A percentile compares a stretch with the other conserved stretches of the same genome.
Conservation (phyloP, 164 flowering plant genomes). For the Umbilicus rupestris region DNA sequence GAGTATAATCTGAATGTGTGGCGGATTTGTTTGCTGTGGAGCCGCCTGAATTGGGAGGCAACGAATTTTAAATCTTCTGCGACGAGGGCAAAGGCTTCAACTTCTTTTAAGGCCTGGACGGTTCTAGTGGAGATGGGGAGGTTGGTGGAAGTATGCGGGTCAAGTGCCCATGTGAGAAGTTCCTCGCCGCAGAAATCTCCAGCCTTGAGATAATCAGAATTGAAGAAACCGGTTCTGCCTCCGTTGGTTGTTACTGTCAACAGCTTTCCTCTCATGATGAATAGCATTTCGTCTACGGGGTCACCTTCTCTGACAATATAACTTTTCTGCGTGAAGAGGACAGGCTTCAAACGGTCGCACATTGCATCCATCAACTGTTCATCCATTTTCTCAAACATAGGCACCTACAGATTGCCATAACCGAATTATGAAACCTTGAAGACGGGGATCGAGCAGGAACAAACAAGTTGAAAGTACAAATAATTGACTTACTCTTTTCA, state of each 20-base stretch:
- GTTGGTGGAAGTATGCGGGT: conserved; percentile 66
- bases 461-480: background rate
- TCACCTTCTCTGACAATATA: conserved; percentile 87
- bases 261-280: conserved; percentile 84
- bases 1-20: conserved; percentile 90
- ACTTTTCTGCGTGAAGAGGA: conserved; percentile 65
- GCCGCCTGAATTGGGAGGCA: conserved; percentile 78
- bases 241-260: conserved; percentile 76
- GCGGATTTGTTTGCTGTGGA: conserved; percentile 87
- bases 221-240: conserved; percentile 89
- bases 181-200: conserved; percentile 99
- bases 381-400: conserved; percentile 92
- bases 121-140: conserved; percentile 91
- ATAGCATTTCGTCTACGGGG: conserved; percentile 91
- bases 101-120: conserved; percentile 63
- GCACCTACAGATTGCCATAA: conserved; percentile 36
- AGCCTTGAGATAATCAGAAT: conserved; percentile 60
- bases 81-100: conserved; percentile 77
- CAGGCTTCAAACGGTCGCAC: conserved; percentile 89
- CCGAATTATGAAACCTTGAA: background rate
- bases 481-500: conserved; percentile 29
- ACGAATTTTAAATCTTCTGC: conserved; percentile 84
- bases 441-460: background rate
- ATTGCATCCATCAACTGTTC: conserved; percentile 85
- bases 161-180: conserved; percentile 93